Percentiles rank a stretch among this genome's conserved stretches.
Conservation (phyloP, 306 rosid species). For the Lathyrus aphaca region DNA sequence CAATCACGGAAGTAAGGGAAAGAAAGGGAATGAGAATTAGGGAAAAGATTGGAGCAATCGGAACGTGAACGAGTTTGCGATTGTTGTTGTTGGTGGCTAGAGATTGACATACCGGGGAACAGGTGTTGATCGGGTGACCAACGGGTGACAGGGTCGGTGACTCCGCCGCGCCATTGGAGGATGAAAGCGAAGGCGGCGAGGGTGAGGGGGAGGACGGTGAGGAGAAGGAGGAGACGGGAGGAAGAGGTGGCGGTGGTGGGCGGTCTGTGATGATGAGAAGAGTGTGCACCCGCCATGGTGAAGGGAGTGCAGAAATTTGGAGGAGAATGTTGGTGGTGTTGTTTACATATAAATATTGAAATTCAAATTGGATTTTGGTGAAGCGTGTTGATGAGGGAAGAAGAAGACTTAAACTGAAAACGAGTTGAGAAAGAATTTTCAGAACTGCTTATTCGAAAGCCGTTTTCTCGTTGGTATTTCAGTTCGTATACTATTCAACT, state of each 20-base stretch:
- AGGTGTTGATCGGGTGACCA: slow-evolving; percentile 69
- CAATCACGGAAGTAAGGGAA: slow-evolving; percentile 80
- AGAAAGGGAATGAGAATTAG: slow-evolving; percentile 50
- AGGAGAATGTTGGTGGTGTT: slow-evolving; percentile 9
- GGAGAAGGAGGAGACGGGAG: slow-evolving; percentile 63
- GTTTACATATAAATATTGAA: not conserved
- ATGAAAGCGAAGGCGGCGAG: slow-evolving; percentile 82
- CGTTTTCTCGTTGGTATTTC: slow-evolving; percentile 52
- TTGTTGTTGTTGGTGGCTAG: slow-evolving; percentile 38
- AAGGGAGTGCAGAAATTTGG: slow-evolving; percentile 10
- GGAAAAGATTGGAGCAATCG: slow-evolving; percentile 62
- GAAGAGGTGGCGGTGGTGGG: slow-evolving; percentile 28
- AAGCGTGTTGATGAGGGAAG: slow-evolving; percentile 8
- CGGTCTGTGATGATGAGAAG: slow-evolving; percentile 43
- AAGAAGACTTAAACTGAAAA: slow-evolving; percentile 29
- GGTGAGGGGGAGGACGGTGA: slow-evolving; percentile 69
- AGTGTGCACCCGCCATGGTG: slow-evolving; percentile 71
- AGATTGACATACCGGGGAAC: slow-evolving; percentile 70
- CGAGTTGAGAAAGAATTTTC: slow-evolving; percentile 1
- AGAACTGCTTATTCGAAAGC: slow-evolving; percentile 12
- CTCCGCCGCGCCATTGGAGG: slow-evolving; percentile 94
- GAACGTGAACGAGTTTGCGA: slow-evolving; percentile 34
- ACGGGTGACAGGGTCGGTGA: slow-evolving; percentile 73
- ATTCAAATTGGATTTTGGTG: not conserved
- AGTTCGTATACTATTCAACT: slow-evolving; percentile 17